These are phyloP conservation scores for Yarrowia sp. DNA, from an alignment of 805 yeast genomes.

Conservation along the genomic window DNA sequence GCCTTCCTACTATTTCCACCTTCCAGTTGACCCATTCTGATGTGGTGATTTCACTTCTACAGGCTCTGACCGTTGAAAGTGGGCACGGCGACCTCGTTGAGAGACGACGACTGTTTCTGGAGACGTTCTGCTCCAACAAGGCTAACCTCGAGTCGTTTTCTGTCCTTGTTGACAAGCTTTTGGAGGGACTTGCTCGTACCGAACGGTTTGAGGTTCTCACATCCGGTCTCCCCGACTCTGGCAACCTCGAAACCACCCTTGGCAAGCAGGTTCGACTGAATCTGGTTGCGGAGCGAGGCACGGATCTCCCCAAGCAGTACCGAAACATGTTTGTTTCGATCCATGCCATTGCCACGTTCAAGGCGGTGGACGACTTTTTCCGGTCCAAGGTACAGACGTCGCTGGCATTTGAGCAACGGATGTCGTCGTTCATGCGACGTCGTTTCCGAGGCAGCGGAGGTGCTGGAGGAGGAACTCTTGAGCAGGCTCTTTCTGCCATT, in stretches of 20 bases:
- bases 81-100: slow-evolving; percentile 29
- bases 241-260: slow-evolving; percentile 40
- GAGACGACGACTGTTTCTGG: slow-evolving; percentile 43
- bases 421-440: slow-evolving; percentile 7
- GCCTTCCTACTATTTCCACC: slow-evolving; percentile 49
- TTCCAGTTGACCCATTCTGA: slow-evolving; percentile 75
- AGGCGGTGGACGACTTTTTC: slow-evolving; percentile 45
- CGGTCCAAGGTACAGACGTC: slow-evolving; percentile 38
- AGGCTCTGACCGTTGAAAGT: slow-evolving; percentile 33
- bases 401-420: slow-evolving; percentile 4
- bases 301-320: slow-evolving; percentile 19
- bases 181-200: slow-evolving; percentile 67
- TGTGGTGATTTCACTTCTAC: slow-evolving; percentile 46
- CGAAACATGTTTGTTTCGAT: slow-evolving; percentile 41
- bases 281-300: slow-evolving; percentile 40
- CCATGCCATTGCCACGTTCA: slow-evolving; percentile 54
- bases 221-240: slow-evolving; percentile 40
- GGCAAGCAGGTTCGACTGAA: slow-evolving; percentile 67
- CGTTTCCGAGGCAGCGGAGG: slow-evolving; percentile 1
- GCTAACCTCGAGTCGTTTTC: slow-evolving; percentile 34
- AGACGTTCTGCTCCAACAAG: slow-evolving; percentile 39
- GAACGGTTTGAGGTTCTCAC: slow-evolving; percentile 67
- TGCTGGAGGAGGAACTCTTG: slow-evolving; percentile 22
- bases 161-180: slow-evolving; percentile 53
- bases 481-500: slow-evolving; percentile 28